Percentiles rank a stretch among this genome's conserved stretches.
Conservation (phyloP, 2,329 filamentous ascomycete genomes). For the Albophoma yamanashiensis region DNA sequence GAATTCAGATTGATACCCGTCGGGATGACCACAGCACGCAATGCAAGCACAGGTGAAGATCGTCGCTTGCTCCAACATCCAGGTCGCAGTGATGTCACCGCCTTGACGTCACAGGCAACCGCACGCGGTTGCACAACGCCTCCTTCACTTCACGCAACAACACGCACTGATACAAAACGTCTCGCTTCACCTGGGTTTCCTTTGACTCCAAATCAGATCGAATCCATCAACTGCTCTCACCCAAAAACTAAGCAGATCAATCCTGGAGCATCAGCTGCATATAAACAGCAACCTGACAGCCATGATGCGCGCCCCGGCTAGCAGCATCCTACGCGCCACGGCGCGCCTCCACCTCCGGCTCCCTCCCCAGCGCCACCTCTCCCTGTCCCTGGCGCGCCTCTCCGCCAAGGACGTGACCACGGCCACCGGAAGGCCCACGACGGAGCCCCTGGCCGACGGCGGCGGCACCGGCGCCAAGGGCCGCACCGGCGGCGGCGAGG, state of each 20-base stretch:
- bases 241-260: too few relatives aligned
- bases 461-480: constrained; percentile 17
- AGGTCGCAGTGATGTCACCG: background rate
- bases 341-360: background rate
- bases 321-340: background rate
- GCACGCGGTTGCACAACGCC: background rate
- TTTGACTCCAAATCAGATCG: background rate
- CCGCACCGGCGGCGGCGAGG: constrained; percentile 26
- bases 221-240: background rate
- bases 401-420: background rate
- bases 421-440: background rate
- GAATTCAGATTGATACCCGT: background rate
- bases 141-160: background rate
- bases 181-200: background rate
- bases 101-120: background rate
- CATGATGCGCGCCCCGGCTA: background rate
- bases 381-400: background rate
- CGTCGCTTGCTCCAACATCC: background rate
- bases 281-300: background rate
- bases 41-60: background rate
- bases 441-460: fast-evolving
- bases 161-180: background rate
- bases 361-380: background rate
- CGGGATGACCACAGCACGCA: background rate
- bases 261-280: too few relatives aligned